A percentile compares a stretch with the other conserved stretches of the same genome.
Evolutionary conservation across 768 basidiomycete species (phyloP).

Genomic region (Chlorophyllum brunneum): DNA sequence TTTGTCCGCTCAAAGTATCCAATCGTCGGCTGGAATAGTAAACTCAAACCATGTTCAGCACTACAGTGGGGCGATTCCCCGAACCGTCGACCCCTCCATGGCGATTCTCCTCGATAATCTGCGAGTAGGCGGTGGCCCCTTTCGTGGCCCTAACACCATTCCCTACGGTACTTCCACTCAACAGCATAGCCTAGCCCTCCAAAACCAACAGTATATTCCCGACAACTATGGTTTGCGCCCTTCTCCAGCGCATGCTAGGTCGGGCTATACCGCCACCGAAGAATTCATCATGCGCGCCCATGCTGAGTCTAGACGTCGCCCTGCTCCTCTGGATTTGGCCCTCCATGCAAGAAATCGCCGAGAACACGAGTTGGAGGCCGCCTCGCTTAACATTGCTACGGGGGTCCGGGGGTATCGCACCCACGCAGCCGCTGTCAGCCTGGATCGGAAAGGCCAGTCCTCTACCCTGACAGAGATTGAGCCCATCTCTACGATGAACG

Average conservation of each 20-base stretch:
- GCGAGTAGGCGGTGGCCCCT: constrained; percentile 19
- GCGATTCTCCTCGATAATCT: constrained; percentile 34
- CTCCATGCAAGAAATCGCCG: constrained; percentile 20
- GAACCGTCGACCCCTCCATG: constrained; percentile 34
- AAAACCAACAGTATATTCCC: constrained; percentile 26
- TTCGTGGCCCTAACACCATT: constrained; percentile 8
- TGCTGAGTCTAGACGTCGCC: constrained; percentile 32
- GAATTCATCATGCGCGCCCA: constrained; percentile 63
- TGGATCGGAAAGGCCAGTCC: constrained; percentile 9
- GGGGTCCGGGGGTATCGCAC: constrained; percentile 41
- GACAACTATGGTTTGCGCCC: constrained; percentile 15
- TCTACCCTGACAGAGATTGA: constrained; percentile 14
- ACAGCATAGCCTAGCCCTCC: not conserved
- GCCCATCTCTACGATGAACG: constrained; percentile 13
- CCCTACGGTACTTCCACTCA: not conserved
- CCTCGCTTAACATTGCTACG: constrained; percentile 30
- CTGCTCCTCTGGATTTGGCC: constrained; percentile 32
- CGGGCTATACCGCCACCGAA: constrained; percentile 67
- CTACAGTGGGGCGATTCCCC: constrained; percentile 1
- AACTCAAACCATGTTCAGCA: not conserved
- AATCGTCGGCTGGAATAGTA: constrained; percentile 1
- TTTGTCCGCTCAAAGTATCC: constrained; percentile 13
- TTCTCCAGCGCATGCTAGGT: constrained; percentile 24
- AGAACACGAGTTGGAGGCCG: constrained; percentile 16
- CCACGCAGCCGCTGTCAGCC: constrained; percentile 22